phyloP scores from a whole-genome alignment of 768 basidiomycete species.

The Mycena polygramma region DNA sequence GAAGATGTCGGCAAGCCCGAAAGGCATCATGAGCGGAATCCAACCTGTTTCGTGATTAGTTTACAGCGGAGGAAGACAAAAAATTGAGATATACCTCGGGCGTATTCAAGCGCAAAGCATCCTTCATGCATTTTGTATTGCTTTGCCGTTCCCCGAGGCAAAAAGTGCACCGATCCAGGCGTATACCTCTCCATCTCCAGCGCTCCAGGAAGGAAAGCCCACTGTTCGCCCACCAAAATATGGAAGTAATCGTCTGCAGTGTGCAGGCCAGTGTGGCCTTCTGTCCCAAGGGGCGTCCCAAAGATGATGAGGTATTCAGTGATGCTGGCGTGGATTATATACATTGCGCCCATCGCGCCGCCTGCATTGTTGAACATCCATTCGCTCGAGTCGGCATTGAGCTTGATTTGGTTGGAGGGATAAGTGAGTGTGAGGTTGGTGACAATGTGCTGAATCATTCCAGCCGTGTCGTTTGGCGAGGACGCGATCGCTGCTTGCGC shows the following conservation, averaged over 20 bases:
- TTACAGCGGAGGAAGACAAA: background rate
- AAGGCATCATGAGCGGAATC: constrained; percentile 97
- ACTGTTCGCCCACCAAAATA: constrained; percentile 94
- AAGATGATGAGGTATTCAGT: constrained; percentile 98
- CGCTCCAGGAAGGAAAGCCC: constrained; percentile 88
- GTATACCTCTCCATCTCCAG: constrained; percentile 89
- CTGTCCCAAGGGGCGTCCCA: constrained; percentile 96
- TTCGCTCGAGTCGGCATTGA: constrained; percentile 75
- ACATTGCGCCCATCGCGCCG: constrained; percentile 99
- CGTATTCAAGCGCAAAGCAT: constrained; percentile 96
- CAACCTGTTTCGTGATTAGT: constrained; percentile 73
- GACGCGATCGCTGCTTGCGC: constrained; percentile 80
- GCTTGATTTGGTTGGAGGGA: constrained; percentile 64
- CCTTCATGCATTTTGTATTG: constrained; percentile 99
- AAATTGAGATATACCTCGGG: constrained; percentile 72
- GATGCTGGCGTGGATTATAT: constrained; percentile 95
- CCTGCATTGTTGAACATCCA: constrained; percentile 99
- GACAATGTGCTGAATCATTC: constrained; percentile 87
- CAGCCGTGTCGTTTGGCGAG: constrained; percentile 69
- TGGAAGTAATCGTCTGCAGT: constrained; percentile 99
- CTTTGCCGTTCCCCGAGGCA: constrained; percentile 87
- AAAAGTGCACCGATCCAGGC: constrained; percentile 86
- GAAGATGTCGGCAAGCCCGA: constrained; percentile 89
- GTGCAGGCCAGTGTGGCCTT: constrained; percentile 95
- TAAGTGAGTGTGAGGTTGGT: constrained; percentile 82